Conservation (phyloP, 2,329 filamentous ascomycete species). For the Penicillium sp. region DNA sequence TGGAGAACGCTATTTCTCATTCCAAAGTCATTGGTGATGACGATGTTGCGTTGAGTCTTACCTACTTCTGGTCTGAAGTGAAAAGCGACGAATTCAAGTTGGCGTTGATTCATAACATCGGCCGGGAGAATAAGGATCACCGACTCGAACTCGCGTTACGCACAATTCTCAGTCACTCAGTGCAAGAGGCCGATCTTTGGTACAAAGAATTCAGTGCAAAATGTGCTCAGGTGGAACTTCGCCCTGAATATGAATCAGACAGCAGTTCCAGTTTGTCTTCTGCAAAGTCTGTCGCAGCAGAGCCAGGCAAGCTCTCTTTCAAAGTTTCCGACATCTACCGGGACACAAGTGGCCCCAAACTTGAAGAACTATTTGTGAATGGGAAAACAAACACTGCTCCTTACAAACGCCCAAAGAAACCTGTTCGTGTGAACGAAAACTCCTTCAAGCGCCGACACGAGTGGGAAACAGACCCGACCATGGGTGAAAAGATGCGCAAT, state of each 20-base stretch:
- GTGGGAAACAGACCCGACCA: slow-evolving; percentile 31
- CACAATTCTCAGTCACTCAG: slow-evolving; percentile 11
- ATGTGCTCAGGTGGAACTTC: not conserved
- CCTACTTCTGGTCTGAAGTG: slow-evolving; percentile 20
- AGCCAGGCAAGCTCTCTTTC: slow-evolving; percentile 24
- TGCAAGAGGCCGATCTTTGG: slow-evolving; percentile 15
- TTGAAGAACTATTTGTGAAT: slow-evolving; percentile 19
- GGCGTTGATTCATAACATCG: slow-evolving; percentile 19
- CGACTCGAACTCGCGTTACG: slow-evolving; percentile 12
- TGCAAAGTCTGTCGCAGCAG: slow-evolving; percentile 38
- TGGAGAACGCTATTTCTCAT: slow-evolving; percentile 10
- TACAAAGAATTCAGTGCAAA: slow-evolving; percentile 8
- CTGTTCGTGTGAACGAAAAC: slow-evolving; percentile 23
- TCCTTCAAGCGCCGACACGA: slow-evolving; percentile 29
- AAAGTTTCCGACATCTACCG: slow-evolving; percentile 24
- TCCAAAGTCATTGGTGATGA: slow-evolving; percentile 1
- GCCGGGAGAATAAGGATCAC: slow-evolving; percentile 1
- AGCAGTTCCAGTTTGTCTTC: slow-evolving; percentile 43
- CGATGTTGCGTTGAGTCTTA: slow-evolving; percentile 9
- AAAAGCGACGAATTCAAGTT: slow-evolving; percentile 19
- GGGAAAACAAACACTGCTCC: slow-evolving; percentile 30
- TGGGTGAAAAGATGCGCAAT: slow-evolving; percentile 22
- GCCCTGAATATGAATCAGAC: slow-evolving; percentile 10
- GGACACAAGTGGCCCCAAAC: slow-evolving; percentile 20
- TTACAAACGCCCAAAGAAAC: slow-evolving; percentile 26